phyloP scores from a whole-genome alignment of 2,329 filamentous ascomycete genomes.

The Aspergillus sp. region DNA sequence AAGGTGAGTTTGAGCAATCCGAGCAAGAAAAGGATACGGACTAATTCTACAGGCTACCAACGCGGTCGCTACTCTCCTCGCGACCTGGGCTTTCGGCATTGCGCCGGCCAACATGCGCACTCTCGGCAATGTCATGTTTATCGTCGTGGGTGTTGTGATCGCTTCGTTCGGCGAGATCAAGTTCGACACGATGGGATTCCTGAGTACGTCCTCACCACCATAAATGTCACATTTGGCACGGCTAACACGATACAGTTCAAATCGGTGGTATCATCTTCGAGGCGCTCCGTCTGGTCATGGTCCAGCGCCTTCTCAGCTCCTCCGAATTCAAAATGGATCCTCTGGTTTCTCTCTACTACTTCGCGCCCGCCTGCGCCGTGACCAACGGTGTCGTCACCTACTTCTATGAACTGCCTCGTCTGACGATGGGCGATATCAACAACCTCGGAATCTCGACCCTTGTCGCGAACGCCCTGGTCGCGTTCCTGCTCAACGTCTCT shows the following conservation, averaged over 20 bases:
- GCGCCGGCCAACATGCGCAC: conserved; percentile 78
- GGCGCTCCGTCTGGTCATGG: conserved; percentile 76
- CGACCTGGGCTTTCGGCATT: conserved; percentile 82
- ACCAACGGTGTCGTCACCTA: conserved; percentile 71
- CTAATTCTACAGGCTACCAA: conserved; percentile 69
- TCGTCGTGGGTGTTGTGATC: conserved; percentile 90
- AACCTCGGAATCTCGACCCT: conserved; percentile 64
- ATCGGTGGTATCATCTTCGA: conserved; percentile 73
- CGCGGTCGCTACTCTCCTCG: conserved; percentile 85
- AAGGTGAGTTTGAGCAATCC: conserved; percentile 59
- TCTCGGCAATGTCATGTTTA: conserved; percentile 87
- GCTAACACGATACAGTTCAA: conserved; percentile 71
- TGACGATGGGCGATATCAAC: conserved; percentile 72
- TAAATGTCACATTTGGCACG: conserved; percentile 12
- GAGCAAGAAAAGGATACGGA: too few species aligned
- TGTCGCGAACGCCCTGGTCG: conserved; percentile 69
- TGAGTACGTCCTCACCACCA: conserved; percentile 48
- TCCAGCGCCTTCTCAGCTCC: conserved; percentile 72
- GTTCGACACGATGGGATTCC: conserved; percentile 65
- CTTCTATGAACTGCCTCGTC: conserved; percentile 61
- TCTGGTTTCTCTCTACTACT: conserved; percentile 84
- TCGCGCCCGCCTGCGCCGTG: conserved; percentile 74
- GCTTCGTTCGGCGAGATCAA: conserved; percentile 93
- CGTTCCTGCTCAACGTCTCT: conserved; percentile 75
- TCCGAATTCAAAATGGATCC: conserved; percentile 83